These are phyloP conservation scores for Hypoxylon sp. DNA, from an alignment of 2,329 filamentous ascomycete species.

Conservation along the genomic window DNA sequence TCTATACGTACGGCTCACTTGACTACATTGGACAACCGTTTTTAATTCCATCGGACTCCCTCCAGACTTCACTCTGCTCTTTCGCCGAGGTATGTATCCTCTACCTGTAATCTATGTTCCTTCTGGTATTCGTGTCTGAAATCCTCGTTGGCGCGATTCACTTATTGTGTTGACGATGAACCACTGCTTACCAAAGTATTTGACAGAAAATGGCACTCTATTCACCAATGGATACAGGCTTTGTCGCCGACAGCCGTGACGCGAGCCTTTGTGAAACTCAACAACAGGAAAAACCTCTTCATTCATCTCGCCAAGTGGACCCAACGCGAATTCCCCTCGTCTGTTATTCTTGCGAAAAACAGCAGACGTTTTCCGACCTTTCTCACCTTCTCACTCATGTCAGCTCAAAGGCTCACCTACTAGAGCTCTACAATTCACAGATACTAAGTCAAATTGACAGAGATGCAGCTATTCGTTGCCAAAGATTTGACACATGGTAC, in stretches of 20 bases:
- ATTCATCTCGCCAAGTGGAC: constrained; percentile 13
- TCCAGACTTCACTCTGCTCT: not conserved
- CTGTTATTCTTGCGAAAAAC: constrained; percentile 86
- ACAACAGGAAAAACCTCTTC: constrained; percentile 1
- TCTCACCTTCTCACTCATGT: constrained; percentile 95
- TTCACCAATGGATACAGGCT: constrained; percentile 1
- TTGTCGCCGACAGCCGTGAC: not conserved
- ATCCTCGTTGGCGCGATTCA: not conserved
- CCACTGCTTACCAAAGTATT: not conserved
- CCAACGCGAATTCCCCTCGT: constrained; percentile 71
- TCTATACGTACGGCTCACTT: not conserved
- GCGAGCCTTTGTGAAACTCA: not conserved
- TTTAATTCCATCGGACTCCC: not conserved
- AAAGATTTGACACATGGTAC: constrained; percentile 85
- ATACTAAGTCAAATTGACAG: constrained; percentile 77
- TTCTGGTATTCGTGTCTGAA: not conserved
- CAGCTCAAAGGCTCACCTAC: constrained; percentile 90
- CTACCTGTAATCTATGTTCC: not conserved
- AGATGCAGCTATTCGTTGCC: constrained; percentile 72
- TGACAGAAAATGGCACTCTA: constrained; percentile 16
- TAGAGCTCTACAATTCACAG: constrained; percentile 84
- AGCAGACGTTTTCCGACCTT: constrained; percentile 86
- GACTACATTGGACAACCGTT: not conserved
- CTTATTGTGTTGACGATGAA: no score
- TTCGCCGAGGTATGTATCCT: not conserved